Evolutionary conservation across 2,329 filamentous ascomycete genomes (phyloP).

Genomic region (Penicillium digitatum): DNA sequence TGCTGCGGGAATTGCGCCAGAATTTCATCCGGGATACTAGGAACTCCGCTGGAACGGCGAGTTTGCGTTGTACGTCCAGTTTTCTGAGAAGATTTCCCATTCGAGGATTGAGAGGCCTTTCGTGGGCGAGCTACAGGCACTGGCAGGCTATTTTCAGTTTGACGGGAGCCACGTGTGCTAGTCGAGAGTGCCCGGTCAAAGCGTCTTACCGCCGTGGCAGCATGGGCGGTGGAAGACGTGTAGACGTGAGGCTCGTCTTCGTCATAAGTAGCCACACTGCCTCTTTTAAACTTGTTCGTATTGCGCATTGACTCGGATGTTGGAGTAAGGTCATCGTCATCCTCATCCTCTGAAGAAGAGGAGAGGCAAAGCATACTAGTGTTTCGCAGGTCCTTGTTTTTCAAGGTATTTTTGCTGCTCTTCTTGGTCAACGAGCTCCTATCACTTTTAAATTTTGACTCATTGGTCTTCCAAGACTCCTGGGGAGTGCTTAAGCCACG

Average conservation of each 20-base stretch:
- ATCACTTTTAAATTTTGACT: slow-evolving; percentile 12
- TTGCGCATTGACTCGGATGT: slow-evolving; percentile 12
- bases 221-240: slow-evolving; percentile 39
- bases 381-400: slow-evolving; percentile 41
- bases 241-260: slow-evolving; percentile 44
- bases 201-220: slow-evolving; percentile 17
- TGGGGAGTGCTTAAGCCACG: slow-evolving; percentile 18
- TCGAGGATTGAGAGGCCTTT: slow-evolving; percentile 22
- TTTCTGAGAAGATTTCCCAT: slow-evolving; percentile 24
- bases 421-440: slow-evolving; percentile 34
- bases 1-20: slow-evolving; percentile 26
- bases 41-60: slow-evolving; percentile 31
- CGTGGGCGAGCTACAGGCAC: slow-evolving; percentile 12
- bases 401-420: slow-evolving; percentile 38
- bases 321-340: slow-evolving; percentile 29
- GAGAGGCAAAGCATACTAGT: slow-evolving; percentile 48
- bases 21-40: slow-evolving; percentile 34
- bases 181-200: slow-evolving; percentile 29
- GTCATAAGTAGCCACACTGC: slow-evolving; percentile 40
- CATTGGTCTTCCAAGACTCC: slow-evolving; percentile 16
- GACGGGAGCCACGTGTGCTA: slow-evolving; percentile 26
- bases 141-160: slow-evolving; percentile 13
- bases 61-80: slow-evolving; percentile 25
- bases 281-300: slow-evolving; percentile 23
- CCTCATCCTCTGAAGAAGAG: slow-evolving; percentile 49